Base-by-base conservation (phyloP, 768 basidiomycete species). In the Pleurotus sapidus region DNA sequence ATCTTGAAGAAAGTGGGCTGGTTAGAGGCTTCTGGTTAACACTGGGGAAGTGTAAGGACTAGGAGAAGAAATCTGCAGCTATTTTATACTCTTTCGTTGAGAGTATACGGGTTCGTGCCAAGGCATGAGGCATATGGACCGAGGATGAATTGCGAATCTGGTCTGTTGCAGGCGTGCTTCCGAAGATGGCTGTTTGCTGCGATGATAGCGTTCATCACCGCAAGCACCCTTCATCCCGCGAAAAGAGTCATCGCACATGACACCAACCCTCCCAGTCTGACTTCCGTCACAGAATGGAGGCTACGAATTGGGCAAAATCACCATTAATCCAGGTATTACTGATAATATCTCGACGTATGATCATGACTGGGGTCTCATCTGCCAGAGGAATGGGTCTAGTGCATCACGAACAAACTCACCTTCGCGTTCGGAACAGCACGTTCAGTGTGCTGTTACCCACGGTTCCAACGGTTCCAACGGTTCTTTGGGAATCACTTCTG, bases 11-110 rank as follows among this genome's bases (percentile, higher is more conserved):
- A 54, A 38, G n/a, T n/a, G 42, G 39, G 18, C 30, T 54, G 51
- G 14, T 38, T 15, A 23, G 51, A 42, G 39, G 39, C 38, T 54
- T 24, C 51, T 38, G 51, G n/a, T 39, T n/a, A 54, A 54, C 18
- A 54, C 38, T 54, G 23, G 49, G 17, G 27, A 50, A 50, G 49
- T 50, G 49, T 50, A 34, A n/a, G 27, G 49, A 50, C 12, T 34
- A 50, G 49, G 5, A 18, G 49, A 9, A 20, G 49, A 8, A 40
- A 15, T 54, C 51, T 18, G 39, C 9, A 3, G 23, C 18, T 12
- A 12, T 40, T 54, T 54, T 54, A 54, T 54, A 54, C 51, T 20
- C 23, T 24, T 12, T 39, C 5, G 39, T 34, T 17, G 27, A 20
- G 51, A 40, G n/a, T 42, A 38, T n/a, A 23, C 27, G 25, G 11